Base-by-base conservation (phyloP, 495 filamentous ascomycete species). In the Cercophora sp. region DNA sequence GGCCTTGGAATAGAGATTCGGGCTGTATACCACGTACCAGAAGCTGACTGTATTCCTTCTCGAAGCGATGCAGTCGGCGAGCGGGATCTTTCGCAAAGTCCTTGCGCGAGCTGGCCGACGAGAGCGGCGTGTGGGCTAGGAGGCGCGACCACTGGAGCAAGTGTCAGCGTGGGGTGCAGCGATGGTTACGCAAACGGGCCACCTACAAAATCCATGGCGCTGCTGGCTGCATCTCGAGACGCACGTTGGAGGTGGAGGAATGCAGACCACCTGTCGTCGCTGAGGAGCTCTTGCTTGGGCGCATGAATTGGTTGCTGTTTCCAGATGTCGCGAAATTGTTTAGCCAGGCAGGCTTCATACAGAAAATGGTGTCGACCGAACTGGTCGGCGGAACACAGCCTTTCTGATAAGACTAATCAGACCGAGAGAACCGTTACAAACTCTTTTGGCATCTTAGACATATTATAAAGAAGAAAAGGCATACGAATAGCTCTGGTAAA, bases 41-140 rank as follows among this genome's bases (percentile, higher is more conserved):
- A 18, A 96, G 77, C 64, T 89, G 82, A 63, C 87, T 84, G 71
- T 92, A 95, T 58, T 86, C 81, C 63, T 87, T 84, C 73, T 92
- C 93, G 73, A 96, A 98, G 51, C 87, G 85, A 59, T 85, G 83
- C 64, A 95, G 82, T 58, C 94, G 88, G 66, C 92, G 84, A 53
- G 89, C 85, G 29, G 92, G 89, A 62, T 89, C 86, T 60, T 84
- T 84, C 29, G 84, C 75, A 39, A 81, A 73, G 56, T 81, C 76
- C 67, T 80, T 79, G 69, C 80, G 60, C 69, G 79, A 68, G 69
- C 65, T 59, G 52, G 65, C 69, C 80, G 79, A 69, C 45, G 82
- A 78, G 37, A 81, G 70, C 61, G 82, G 81, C 56, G 83, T 86
- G 63, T 89, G 88, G 66, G 89, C 90, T 71, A 96, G 83, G 60